phyloP scores from a whole-genome alignment of 2,329 filamentous ascomycete species.

The Ophiosphaerella herpotricha region DNA sequence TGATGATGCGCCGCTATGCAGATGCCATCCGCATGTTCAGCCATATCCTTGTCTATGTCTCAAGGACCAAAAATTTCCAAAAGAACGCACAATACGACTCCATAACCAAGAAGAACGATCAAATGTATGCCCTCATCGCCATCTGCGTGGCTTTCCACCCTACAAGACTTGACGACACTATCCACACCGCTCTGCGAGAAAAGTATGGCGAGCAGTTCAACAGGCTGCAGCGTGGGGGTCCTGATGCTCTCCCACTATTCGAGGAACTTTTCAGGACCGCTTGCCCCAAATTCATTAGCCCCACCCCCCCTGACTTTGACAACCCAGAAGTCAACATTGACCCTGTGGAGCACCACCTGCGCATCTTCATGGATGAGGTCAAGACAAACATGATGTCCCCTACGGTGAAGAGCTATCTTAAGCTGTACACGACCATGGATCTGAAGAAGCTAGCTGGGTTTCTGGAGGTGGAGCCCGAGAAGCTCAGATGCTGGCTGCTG shows the following conservation, averaged over 20 bases:
- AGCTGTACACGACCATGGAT: constrained; percentile 99
- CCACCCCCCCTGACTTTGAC: constrained; percentile 95
- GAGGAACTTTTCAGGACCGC: constrained; percentile 97
- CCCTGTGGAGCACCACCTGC: constrained; percentile 94
- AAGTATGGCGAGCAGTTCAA: constrained; percentile 99
- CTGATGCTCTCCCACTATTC: constrained; percentile 92
- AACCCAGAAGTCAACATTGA: constrained; percentile 95
- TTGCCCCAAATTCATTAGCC: constrained; percentile 99
- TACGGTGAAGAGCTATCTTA: constrained; percentile 96
- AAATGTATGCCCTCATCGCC: constrained; percentile 98
- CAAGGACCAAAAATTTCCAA: constrained; percentile 99
- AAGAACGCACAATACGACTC: constrained; percentile 98
- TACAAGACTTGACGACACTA: constrained; percentile 95
- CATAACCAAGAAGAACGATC: constrained; percentile 99
- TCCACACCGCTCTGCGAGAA: constrained; percentile 95
- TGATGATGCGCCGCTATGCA: constrained; percentile 99
- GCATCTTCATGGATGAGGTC: constrained; percentile 99
- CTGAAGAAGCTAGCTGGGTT: constrained; percentile 97
- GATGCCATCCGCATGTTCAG: constrained; percentile 99
- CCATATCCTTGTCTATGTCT: constrained; percentile 99
- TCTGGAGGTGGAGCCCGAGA: constrained; percentile 95
- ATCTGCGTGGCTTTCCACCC: constrained; percentile 99
- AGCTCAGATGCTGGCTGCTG: constrained; percentile 88
- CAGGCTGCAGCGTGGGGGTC: constrained; percentile 93
- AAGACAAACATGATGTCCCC: constrained; percentile 99